These are phyloP conservation scores for Cladochytrium replicatum DNA, from an alignment of 192 early-diverging fungal species.

Conservation along the genomic window DNA sequence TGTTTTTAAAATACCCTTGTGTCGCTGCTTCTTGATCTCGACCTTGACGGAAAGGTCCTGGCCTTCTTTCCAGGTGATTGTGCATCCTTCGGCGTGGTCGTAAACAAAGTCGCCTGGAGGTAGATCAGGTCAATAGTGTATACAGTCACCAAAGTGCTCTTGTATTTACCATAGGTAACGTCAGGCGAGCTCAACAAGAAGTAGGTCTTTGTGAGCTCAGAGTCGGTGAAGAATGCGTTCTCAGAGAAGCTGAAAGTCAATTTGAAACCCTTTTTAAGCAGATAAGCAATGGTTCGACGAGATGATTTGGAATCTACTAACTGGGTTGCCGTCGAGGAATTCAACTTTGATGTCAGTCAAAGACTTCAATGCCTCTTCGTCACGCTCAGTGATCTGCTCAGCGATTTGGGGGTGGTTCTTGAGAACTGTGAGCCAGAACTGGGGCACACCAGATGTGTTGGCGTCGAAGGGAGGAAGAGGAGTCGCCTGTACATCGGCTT, in stretches of 20 bases:
- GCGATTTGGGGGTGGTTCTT: constrained; percentile 71
- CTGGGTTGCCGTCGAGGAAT: constrained; percentile 73
- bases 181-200: constrained; percentile 63
- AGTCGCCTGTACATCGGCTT: constrained; percentile 10
- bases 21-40: constrained; percentile 98
- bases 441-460: no score
- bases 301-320: constrained; percentile 9
- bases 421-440: constrained; percentile 94
- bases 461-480: constrained; percentile 33
- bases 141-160: neutral
- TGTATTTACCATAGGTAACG: constrained; percentile 46
- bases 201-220: constrained; percentile 85
- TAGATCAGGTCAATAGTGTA: constrained; percentile 1
- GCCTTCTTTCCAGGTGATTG: constrained; percentile 93
- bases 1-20: constrained; percentile 56
- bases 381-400: constrained; percentile 83
- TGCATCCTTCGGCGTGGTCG: constrained; percentile 77
- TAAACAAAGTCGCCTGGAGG: constrained; percentile 73
- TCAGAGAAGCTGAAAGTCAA: constrained; percentile 85
- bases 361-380: constrained; percentile 80
- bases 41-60: constrained; percentile 88
- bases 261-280: constrained; percentile 62
- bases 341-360: constrained; percentile 78
- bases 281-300: neutral
- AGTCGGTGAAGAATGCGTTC: constrained; percentile 88